These are phyloP conservation scores for Fragilariopsis cylindrus DNA, from an alignment of 108 stramenopile species.

Conservation along the genomic window DNA sequence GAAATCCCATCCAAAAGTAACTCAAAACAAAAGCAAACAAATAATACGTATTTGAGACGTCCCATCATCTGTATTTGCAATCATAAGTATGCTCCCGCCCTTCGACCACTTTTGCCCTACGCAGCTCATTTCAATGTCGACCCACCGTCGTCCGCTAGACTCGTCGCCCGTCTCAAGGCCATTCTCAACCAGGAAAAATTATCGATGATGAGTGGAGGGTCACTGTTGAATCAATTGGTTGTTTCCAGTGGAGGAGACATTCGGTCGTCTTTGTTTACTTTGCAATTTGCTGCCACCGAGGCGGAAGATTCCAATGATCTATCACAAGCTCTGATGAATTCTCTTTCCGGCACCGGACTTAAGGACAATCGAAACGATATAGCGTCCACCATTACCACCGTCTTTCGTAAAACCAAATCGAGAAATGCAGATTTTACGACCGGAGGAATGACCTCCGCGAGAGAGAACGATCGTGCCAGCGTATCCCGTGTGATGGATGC, in stretches of 20 bases:
- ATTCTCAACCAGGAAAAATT: conserved; percentile 71
- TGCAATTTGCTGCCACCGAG: conserved; percentile 84
- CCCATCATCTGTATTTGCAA: conserved; percentile 98
- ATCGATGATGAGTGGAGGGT: conserved; percentile 47
- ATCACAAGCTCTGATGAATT: conserved; percentile 43
- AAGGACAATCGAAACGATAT: conserved; percentile 81
- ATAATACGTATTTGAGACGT: conserved; percentile 64
- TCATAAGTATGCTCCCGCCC: conserved; percentile 90
- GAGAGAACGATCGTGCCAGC: neutral
- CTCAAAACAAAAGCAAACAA: conserved; percentile 24
- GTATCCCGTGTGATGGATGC: conserved; percentile 26
- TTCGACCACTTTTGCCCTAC: conserved; percentile 90
- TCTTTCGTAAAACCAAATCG: conserved; percentile 66
- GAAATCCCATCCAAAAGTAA: conserved; percentile 50
- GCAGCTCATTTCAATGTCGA: conserved; percentile 83
- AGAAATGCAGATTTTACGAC: conserved; percentile 4
- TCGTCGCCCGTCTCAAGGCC: conserved; percentile 82
- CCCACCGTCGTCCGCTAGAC: conserved; percentile 61
- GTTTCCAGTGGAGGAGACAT: conserved; percentile 81
- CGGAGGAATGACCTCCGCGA: neutral
- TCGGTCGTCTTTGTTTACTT: conserved; percentile 89
- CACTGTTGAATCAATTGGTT: conserved; percentile 70
- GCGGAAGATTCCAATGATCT: conserved; percentile 42
- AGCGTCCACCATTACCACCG: conserved; percentile 49
- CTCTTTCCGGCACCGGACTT: conserved; percentile 64